Percentiles rank a stretch among this genome's conserved stretches.
Conservation (phyloP, 202 grass and related monocot genomes). For the Panicum hallii region DNA sequence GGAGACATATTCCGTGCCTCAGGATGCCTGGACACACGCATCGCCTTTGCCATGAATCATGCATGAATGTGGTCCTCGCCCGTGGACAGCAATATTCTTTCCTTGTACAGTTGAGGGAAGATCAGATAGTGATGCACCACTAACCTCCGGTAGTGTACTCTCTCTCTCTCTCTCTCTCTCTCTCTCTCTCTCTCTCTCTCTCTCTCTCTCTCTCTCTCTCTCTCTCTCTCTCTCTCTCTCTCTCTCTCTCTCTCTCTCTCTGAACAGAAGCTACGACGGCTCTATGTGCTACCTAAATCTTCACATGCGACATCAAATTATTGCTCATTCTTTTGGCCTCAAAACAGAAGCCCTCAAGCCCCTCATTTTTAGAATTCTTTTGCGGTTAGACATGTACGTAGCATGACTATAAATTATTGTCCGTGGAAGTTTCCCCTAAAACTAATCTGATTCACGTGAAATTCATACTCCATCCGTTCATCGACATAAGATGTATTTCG, state of each 20-base stretch:
- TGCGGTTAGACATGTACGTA: not conserved
- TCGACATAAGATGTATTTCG: not conserved
- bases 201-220: not conserved
- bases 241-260: not conserved
- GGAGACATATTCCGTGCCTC: constrained; percentile 35
- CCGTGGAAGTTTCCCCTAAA: not conserved
- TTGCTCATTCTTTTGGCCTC: not conserved
- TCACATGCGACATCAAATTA: not conserved
- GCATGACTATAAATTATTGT: not conserved
- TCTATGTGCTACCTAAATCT: not conserved
- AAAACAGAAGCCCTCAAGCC: not conserved
- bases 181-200: not conserved
- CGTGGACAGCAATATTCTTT: constrained; percentile 1
- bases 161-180: too few species aligned
- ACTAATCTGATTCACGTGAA: not conserved
- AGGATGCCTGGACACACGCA: constrained; percentile 29
- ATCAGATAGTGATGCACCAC: constrained; percentile 41
- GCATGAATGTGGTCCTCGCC: not conserved
- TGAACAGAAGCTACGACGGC: not conserved
- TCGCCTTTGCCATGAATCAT: not conserved
- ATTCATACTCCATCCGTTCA: not conserved
- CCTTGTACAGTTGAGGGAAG: constrained; percentile 7
- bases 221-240: not conserved
- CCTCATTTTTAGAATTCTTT: not conserved
- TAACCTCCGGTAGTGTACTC: not conserved